A percentile compares a stretch with the other conserved stretches of the same genome.
phyloP scores from a whole-genome alignment of 768 basidiomycete species.

The Mycena alexandri region DNA sequence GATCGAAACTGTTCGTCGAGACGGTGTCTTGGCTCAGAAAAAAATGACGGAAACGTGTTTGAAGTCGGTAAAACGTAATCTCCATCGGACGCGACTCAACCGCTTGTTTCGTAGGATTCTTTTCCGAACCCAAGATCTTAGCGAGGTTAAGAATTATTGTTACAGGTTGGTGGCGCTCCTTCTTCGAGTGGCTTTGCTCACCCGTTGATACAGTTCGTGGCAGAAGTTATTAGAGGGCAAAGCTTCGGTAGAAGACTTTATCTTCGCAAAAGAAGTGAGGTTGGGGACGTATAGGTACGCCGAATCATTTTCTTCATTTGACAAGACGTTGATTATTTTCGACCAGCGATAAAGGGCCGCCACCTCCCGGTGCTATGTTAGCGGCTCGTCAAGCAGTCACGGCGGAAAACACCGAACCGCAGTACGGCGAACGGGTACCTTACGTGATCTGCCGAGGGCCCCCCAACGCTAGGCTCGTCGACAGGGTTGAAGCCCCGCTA shows the following conservation, averaged over 20 bases:
- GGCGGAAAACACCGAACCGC: conserved; percentile 87
- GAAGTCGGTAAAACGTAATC: conserved; percentile 67
- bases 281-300: conserved; percentile 92
- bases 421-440: conserved; percentile 94
- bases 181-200: neutral
- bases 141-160: conserved; percentile 90
- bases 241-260: conserved; percentile 91
- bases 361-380: conserved; percentile 93
- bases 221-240: conserved; percentile 84
- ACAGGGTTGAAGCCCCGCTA: conserved; percentile 80
- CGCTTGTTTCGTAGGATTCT: conserved; percentile 71
- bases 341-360: conserved; percentile 81
- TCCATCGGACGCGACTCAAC: conserved; percentile 14
- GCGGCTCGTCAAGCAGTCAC: conserved; percentile 79
- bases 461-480: conserved; percentile 74
- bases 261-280: conserved; percentile 93
- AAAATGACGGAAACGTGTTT: conserved; percentile 94
- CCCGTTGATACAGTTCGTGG: conserved; percentile 66
- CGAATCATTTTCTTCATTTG: neutral
- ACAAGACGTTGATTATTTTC: neutral
- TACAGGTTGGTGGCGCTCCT: conserved; percentile 43
- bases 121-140: conserved; percentile 91
- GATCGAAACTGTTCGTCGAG: conserved; percentile 95
- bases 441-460: conserved; percentile 86
- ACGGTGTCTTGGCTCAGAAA: conserved; percentile 89